Evolutionary conservation across 2,329 filamentous ascomycete species (phyloP).

Genomic region (Teratosphaeria zuluensis): DNA sequence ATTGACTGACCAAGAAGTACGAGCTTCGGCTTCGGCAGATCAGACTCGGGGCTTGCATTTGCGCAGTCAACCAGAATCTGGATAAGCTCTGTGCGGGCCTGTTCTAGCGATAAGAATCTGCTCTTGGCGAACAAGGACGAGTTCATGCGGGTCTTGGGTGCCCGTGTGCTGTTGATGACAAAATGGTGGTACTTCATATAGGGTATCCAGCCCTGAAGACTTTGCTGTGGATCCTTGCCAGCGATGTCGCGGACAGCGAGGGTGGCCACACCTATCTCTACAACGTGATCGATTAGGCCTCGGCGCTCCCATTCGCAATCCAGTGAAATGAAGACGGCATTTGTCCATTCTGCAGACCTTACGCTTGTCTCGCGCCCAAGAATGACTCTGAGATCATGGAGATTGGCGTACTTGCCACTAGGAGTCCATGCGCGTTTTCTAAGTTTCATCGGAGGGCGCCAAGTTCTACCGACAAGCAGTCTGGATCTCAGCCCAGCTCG

Average conservation of each 20-base stretch:
- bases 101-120: constrained; percentile 1
- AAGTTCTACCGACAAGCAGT: background rate
- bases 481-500: background rate
- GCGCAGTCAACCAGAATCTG: background rate
- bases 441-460: background rate
- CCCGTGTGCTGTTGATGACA: constrained; percentile 3
- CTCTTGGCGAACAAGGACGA: constrained; percentile 7
- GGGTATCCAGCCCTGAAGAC: constrained; percentile 54
- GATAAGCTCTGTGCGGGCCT: constrained; percentile 1
- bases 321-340: constrained; percentile 55
- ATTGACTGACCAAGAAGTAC: constrained; percentile 64
- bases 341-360: background rate
- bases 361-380: background rate
- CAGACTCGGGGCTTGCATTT: background rate
- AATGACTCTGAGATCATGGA: background rate
- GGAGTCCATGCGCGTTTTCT: background rate
- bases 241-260: constrained; percentile 56
- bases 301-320: constrained; percentile 73
- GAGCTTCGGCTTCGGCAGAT: background rate
- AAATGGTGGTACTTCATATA: constrained; percentile 41
- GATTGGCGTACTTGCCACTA: background rate
- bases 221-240: constrained; percentile 46
- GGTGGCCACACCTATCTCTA: constrained; percentile 72
- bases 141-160: constrained; percentile 1
- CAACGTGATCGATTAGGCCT: constrained; percentile 50